Evolutionary conservation across 192 early-diverging fungal species (phyloP).

Genomic region (Entomortierella lignicola): DNA sequence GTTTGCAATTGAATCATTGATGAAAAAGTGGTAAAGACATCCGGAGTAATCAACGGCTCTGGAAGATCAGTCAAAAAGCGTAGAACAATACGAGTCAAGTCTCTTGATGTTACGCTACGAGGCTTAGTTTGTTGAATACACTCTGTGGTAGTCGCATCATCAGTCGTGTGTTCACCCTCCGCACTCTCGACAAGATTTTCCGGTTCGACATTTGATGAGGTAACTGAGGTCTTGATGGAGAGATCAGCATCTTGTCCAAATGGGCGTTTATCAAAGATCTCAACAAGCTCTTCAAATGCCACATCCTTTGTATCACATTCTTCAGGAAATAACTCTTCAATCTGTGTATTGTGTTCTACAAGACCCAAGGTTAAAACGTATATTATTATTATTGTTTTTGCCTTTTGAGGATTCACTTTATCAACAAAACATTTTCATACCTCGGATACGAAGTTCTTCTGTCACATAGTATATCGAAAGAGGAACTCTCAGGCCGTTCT

Average conservation of each 20-base stretch:
- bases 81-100: constrained; percentile 20
- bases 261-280: constrained; percentile 12
- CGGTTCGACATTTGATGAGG: not conserved
- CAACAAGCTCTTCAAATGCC: constrained; percentile 8
- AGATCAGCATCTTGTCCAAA: constrained; percentile 21
- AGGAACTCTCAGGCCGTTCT: constrained; percentile 9
- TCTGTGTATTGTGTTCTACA: not conserved
- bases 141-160: too few species aligned
- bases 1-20: constrained; percentile 16
- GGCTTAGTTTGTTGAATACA: too few species aligned
- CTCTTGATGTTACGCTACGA: constrained; percentile 2
- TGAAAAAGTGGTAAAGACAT: constrained; percentile 18
- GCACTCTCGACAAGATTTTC: constrained; percentile 1
- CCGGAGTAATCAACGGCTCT: constrained; percentile 12
- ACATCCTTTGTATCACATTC: constrained; percentile 13
- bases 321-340: constrained; percentile 1
- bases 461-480: constrained; percentile 26
- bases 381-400: too few species aligned
- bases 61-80: constrained; percentile 23
- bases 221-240: not conserved
- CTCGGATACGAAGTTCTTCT: constrained; percentile 23
- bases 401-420: too few species aligned
- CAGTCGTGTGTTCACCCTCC: not conserved
- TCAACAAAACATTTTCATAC: not conserved
- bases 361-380: not conserved